Evolutionary conservation across 2,329 filamentous ascomycete species (phyloP), one percentile per base, ranked within the genome.

Genomic region (Pseudocercospora pini-densiflorae): DNA sequence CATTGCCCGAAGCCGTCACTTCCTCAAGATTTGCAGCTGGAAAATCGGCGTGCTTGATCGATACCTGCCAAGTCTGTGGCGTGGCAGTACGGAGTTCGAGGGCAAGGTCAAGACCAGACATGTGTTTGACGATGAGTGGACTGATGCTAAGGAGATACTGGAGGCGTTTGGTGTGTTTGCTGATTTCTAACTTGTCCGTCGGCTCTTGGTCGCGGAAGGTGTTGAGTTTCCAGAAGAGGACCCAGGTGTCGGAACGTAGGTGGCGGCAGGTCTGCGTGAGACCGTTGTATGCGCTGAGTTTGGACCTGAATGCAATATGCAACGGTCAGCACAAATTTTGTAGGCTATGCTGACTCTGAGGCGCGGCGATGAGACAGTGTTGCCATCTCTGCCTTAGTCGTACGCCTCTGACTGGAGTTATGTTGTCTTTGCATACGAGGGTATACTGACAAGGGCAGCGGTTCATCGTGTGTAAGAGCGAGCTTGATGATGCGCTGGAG

Each of bases 171-270:
- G 31, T 36, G 31, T 58, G 54, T 24, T 40, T 58, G 54, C 54
- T 21, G 54, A 58, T 58, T 14, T 36, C n/a, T 7, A 24, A 4
- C 54, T 40, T 58, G 29, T 58, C 54, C 31, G 31, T 36, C 0
- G 54, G 27, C 12, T 58, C 54, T 40, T 58, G 27, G 29, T 58
- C 29, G 54, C 21, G 16, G 29, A 58, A 58, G 54, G 31, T 58
- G 29, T 36, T 58, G 31, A 54, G 5, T n/a, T n/a, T n/a, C 51
- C 51, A 54, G 51, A 54, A 54, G 7, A 27, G 14, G 3, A 7
- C 24, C 16, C 51, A 29, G 21, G 51, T 54, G 3, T 54, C 16
- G 6, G 21, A n/a, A 3, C 24, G 24, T 10, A 54, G 5, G 3
- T 24, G 51, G 16, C 51, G 24, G 23, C 51, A 54, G 7, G 24